Base-by-base conservation (phyloP, 2,329 filamentous ascomycete species). In the Trichophyton simii region DNA sequence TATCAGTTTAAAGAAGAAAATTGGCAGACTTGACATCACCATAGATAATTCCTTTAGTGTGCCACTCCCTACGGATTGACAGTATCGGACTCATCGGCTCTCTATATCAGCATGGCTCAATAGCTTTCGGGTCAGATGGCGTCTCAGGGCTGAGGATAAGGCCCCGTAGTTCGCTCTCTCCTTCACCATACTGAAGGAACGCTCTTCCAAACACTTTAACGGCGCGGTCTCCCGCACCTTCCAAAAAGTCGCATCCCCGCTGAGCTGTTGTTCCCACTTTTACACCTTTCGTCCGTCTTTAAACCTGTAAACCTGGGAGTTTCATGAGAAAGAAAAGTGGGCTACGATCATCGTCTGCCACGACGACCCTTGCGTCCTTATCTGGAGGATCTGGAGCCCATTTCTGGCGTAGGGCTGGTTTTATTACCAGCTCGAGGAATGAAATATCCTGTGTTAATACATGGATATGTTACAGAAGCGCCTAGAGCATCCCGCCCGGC, bases 231-330 rank as follows among this genome's bases (percentile, higher is more conserved):
- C 58, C 58, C 50, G 58, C 61, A 55, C 22, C 60, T 31, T 57
- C 36, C 48, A 63, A 48, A 22, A 63, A 50, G 41, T 63, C 60
- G 28, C 57, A 61, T 61, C 61, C 62, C 46, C 57, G 57, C 58
- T 63, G 62, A 11, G 41, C 60, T 59, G 28, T 31, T 31, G 6
- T 57, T 58, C 34, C 48, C 9, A 50, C 58, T 62, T 62, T 58
- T 60, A 60, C 34, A 44, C 61, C 48, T 60, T 60, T 62, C 18
- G 36, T 54, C 58, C 58, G 15, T 62, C 15, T 41, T 58, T 60
- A 41, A 63, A 62, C 50, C 59, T 61, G 41, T 60, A 63, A 57
- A 63, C 50, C 38, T 60, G 57, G 22, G 62, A 63, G 52, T 62
- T 62, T 57, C 58, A 57, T 18, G 50, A 63, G 36, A 62, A 61